Evolutionary conservation across 202 grass and related monocot genomes (phyloP).

Genomic region (Thinopyrum obtusiflorum): DNA sequence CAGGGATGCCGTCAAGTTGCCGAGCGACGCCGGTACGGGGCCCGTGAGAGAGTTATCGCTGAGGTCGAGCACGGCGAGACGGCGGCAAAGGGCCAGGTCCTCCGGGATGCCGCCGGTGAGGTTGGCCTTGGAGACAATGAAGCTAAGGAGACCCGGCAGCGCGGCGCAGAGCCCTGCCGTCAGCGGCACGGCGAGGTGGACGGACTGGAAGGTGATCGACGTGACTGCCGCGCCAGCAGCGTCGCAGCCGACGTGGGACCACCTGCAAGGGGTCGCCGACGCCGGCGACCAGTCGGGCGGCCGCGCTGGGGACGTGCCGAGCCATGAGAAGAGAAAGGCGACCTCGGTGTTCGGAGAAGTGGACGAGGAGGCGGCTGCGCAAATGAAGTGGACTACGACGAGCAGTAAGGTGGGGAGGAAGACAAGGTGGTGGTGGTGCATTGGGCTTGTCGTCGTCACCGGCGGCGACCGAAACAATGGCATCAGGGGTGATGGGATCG

Average conservation of each 20-base stretch:
- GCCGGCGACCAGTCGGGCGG: neutral
- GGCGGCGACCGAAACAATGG: too few relatives aligned
- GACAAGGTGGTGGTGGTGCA: too few relatives aligned
- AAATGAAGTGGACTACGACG: too few relatives aligned
- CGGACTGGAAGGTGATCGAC: slow-evolving; percentile 56
- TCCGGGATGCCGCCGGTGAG: slow-evolving; percentile 56
- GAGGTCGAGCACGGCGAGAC: slow-evolving; percentile 56
- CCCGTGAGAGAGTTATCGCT: slow-evolving; percentile 69
- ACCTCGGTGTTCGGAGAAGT: too few relatives aligned
- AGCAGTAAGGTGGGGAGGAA: too few relatives aligned
- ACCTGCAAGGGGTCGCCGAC: slow-evolving; percentile 54
- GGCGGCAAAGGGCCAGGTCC: slow-evolving; percentile 50
- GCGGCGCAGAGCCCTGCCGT: slow-evolving; percentile 43
- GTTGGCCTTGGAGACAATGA: slow-evolving; percentile 68
- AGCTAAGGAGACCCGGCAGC: slow-evolving; percentile 21
- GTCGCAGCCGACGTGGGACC: slow-evolving; percentile 64
- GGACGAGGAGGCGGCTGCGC: too few relatives aligned
- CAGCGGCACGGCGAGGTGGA: slow-evolving; percentile 48
- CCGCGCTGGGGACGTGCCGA: too few relatives aligned
- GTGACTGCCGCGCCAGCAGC: slow-evolving; percentile 21
- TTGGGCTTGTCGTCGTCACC: too few relatives aligned
- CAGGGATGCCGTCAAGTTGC: slow-evolving; percentile 24
- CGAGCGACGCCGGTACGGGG: slow-evolving; percentile 42
- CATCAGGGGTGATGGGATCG: too few relatives aligned
- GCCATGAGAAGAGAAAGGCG: too few relatives aligned